These are phyloP conservation scores for Gleditsia sinensis DNA, from an alignment of 306 rosid genomes.

Conservation along the genomic window DNA sequence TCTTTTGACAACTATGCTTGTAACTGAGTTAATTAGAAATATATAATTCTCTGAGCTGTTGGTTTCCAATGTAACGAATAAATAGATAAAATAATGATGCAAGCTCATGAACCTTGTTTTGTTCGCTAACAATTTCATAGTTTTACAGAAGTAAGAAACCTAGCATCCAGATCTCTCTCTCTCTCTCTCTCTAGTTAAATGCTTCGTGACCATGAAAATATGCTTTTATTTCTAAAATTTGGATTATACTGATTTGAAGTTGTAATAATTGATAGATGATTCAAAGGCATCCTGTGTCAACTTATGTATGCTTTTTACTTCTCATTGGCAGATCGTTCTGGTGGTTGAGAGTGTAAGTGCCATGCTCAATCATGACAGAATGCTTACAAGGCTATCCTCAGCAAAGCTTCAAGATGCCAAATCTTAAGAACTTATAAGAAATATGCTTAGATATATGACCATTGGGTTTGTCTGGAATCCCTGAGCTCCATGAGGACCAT, in stretches of 20 bases:
- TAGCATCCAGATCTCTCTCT: neutral
- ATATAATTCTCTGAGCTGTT: neutral
- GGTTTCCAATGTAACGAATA: neutral
- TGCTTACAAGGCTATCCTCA: constrained; percentile 44
- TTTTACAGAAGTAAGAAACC: neutral
- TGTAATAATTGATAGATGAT: neutral
- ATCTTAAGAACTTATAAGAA: constrained; percentile 25
- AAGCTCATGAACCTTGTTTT: neutral
- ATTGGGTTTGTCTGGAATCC: neutral
- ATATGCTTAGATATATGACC: neutral
- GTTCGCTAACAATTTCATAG: neutral
- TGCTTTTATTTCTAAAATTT: neutral
- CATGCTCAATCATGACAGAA: constrained; percentile 70
- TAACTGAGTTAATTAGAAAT: neutral
- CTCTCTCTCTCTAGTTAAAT: neutral
- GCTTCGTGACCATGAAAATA: neutral
- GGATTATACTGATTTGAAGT: neutral
- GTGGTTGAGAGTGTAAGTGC: constrained; percentile 70
- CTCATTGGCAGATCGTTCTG: constrained; percentile 55
- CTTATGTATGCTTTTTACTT: neutral
- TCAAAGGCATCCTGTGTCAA: neutral
- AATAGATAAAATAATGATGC: neutral
- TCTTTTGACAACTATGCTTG: no score
- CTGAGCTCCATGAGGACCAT: neutral
- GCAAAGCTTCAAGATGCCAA: constrained; percentile 45